Percentiles rank a stretch among this genome's conserved stretches.
Evolutionary conservation across 208 protist species (phyloP).

Genomic region (Porcisia deanei): DNA sequence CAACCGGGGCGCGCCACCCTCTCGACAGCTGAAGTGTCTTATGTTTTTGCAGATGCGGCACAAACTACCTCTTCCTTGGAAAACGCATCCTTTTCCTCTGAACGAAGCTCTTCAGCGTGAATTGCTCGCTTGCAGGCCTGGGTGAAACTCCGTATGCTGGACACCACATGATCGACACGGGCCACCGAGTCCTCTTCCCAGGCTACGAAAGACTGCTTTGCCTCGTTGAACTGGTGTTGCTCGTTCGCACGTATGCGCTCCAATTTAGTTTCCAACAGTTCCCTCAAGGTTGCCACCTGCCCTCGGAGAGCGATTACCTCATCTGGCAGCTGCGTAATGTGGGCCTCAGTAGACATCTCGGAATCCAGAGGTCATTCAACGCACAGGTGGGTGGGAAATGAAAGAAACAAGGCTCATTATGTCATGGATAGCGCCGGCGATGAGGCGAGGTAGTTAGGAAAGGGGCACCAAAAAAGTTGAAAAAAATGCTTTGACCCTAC

Average conservation of each 20-base stretch:
- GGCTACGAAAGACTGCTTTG: constrained; percentile 5
- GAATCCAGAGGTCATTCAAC: neutral
- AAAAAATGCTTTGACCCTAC: neutral
- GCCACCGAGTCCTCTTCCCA: constrained; percentile 8
- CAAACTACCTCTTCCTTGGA: neutral
- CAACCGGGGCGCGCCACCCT: neutral
- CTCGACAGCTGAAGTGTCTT: neutral
- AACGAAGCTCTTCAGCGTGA: constrained; percentile 1
- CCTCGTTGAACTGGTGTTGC: constrained; percentile 11
- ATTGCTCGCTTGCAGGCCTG: constrained; percentile 8
- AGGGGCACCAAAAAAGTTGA: neutral
- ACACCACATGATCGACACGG: constrained; percentile 5
- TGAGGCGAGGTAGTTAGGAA: neutral
- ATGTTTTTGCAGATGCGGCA: neutral
- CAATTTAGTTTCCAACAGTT: constrained; percentile 11
- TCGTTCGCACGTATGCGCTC: constrained; percentile 10
- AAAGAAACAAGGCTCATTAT: neutral
- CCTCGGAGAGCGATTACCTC: constrained; percentile 13
- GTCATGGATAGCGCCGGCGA: neutral
- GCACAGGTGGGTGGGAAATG: neutral
- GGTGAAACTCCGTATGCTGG: constrained; percentile 6
- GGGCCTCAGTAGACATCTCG: constrained; percentile 11
- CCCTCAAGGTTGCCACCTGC: constrained; percentile 13
- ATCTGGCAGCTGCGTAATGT: constrained; percentile 18
- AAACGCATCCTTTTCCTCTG: neutral